Evolutionary conservation across 192 early-diverging fungal species (phyloP), one percentile per base, ranked within the genome.

Genomic region (Coemansia erecta): DNA sequence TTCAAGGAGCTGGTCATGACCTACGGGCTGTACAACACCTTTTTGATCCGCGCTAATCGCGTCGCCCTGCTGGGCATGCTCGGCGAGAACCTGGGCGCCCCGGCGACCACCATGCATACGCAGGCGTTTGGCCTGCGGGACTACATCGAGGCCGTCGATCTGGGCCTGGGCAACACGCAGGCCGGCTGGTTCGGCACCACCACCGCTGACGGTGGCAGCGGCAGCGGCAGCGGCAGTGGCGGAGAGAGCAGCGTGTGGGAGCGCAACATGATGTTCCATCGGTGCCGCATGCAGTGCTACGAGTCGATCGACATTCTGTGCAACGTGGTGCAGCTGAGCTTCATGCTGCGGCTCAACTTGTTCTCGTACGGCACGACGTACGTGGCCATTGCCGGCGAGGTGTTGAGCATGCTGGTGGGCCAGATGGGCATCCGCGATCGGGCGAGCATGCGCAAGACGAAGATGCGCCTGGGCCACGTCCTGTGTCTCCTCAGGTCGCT

Each of bases 1-100:
- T 77, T 77, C 41, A 77, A 77, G 53, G 73, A 77, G 68, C 68
- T 77, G n/a, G 68, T 70, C 21, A 77, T 77, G 73, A 77, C 58
- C 2, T 69, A 65, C 28, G 67, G 63, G 8, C 48, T 77, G 33
- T 77, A 77, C 40, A 70, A 68, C n/a, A 66, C 68, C 10, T 58
- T 77, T 43, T 24, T 77, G 56, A 66, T 77, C 46, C 67, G 73
- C 13, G 73, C 73, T 17, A 77, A 77, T 53, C 73, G 73, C 33
- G 68, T 77, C 15, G 73, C 73, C 3, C 42, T 77, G 39, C 43
- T 77, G 33, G 68, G 63, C 1, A 77, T 77, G 73, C 60, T 77
- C 11, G 37, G 55, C 41, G 68, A 70, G 54, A 54, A 54, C 53
- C 46, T 70, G 2, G 14, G 28, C 8, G 22, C 64, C 19, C 73